phyloP scores from a whole-genome alignment of 352 stramenopile genomes.

The Phytophthora brassicae region DNA sequence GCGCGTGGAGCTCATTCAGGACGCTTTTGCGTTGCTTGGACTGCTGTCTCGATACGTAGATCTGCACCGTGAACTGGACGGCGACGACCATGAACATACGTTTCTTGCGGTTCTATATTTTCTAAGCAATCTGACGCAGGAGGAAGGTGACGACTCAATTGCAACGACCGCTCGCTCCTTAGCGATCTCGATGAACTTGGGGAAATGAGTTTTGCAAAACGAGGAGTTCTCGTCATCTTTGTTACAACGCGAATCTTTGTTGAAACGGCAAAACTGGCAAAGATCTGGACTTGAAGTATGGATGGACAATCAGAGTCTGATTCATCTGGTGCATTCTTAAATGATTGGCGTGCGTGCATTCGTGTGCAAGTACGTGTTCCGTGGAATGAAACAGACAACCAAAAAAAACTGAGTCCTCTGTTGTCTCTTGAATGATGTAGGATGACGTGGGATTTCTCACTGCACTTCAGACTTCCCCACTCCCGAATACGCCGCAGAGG shows the following conservation, averaged over 20 bases:
- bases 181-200: slow-evolving; percentile 34
- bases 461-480: neutral
- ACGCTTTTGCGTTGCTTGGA: slow-evolving; percentile 60
- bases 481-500: slow-evolving; percentile 17
- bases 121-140: slow-evolving; percentile 39
- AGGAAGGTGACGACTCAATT: slow-evolving; percentile 55
- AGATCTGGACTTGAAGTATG: too few relatives aligned
- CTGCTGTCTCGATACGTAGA: slow-evolving; percentile 74
- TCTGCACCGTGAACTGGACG: slow-evolving; percentile 50
- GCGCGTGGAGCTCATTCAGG: slow-evolving; percentile 45
- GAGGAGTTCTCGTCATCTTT: too few relatives aligned
- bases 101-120: slow-evolving; percentile 62
- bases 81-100: slow-evolving; percentile 51
- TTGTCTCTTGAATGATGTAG: too few relatives aligned
- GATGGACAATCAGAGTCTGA: too few relatives aligned
- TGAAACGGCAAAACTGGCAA: too few relatives aligned
- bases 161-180: slow-evolving; percentile 52
- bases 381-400: too few relatives aligned
- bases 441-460: too few relatives aligned
- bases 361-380: too few relatives aligned
- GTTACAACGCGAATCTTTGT: too few relatives aligned
- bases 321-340: neutral
- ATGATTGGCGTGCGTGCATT: neutral
- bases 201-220: too few relatives aligned
- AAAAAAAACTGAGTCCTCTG: too few relatives aligned